Evolutionary conservation across 371 early-diverging fungal species (phyloP).

Genomic region (Synchytrium microbalum): DNA sequence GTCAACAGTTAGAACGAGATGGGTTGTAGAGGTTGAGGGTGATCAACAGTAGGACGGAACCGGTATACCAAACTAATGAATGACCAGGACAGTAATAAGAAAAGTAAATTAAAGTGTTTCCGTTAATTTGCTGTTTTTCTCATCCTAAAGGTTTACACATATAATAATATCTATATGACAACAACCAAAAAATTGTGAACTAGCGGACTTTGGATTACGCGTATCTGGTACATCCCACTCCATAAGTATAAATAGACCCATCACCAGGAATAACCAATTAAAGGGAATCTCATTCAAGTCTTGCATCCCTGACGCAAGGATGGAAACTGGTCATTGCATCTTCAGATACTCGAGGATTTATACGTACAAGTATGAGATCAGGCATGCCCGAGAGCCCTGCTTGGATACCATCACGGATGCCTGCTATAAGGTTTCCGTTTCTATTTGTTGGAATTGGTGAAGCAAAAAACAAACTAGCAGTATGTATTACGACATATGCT

Average conservation of each 20-base stretch:
- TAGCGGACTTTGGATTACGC: too few species aligned
- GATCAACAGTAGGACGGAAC: too few species aligned
- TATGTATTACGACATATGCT: too few species aligned
- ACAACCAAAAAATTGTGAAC: too few species aligned
- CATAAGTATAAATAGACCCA: slow-evolving; percentile 80
- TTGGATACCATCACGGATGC: slow-evolving; percentile 68
- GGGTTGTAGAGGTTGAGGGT: too few species aligned
- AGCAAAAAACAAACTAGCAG: neutral
- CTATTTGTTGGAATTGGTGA: slow-evolving; percentile 32
- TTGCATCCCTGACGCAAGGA: slow-evolving; percentile 69
- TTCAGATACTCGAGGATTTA: slow-evolving; percentile 63
- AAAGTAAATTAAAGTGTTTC: too few species aligned
- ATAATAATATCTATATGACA: too few species aligned
- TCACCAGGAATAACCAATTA: slow-evolving; percentile 91
- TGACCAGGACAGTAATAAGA: too few species aligned
- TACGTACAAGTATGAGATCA: slow-evolving; percentile 66
- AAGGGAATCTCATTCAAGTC: slow-evolving; percentile 70
- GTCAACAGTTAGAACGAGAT: too few species aligned
- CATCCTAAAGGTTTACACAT: too few species aligned
- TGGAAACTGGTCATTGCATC: slow-evolving; percentile 74
- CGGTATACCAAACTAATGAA: too few species aligned
- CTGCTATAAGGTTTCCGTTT: slow-evolving; percentile 64
- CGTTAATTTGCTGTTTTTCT: too few species aligned
- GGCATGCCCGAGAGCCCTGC: slow-evolving; percentile 83
- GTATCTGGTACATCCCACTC: slow-evolving; percentile 68